Conservation (phyloP, 1,139 yeast species). For the Lodderomyces margitis region DNA sequence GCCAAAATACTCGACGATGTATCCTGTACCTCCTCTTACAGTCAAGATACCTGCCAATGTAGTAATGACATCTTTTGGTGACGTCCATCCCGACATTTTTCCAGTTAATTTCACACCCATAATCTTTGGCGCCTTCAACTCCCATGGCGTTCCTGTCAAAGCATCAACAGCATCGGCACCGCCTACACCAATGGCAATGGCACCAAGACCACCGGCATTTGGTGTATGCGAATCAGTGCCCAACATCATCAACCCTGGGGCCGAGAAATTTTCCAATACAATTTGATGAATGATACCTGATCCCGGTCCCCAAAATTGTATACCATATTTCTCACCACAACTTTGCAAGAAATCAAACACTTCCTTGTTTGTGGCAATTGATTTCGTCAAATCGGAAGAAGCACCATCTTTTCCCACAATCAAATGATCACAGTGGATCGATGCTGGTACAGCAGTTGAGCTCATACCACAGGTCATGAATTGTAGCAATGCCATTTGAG, state of each 20-base stretch:
- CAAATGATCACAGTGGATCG: conserved; percentile 96
- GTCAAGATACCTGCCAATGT: conserved; percentile 86
- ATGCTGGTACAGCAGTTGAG: conserved; percentile 85
- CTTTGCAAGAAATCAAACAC: conserved; percentile 90
- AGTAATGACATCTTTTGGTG: conserved; percentile 95
- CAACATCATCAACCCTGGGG: conserved; percentile 93
- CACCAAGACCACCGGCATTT: conserved; percentile 97
- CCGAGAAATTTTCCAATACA: conserved; percentile 90
- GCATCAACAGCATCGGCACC: conserved; percentile 99
- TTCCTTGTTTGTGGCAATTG: conserved; percentile 84
- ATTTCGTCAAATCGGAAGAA: conserved; percentile 64
- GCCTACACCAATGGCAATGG: conserved; percentile 97
- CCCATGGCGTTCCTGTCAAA: conserved; percentile 98
- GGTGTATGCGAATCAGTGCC: conserved; percentile 99
- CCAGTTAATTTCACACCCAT: conserved; percentile 93
- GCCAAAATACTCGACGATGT: conserved; percentile 92
- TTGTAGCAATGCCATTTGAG: conserved; percentile 95
- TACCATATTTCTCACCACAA: conserved; percentile 90
- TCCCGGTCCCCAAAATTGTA: conserved; percentile 99
- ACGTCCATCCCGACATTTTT: conserved; percentile 81
- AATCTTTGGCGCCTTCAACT: conserved; percentile 91
- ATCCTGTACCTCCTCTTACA: conserved; percentile 98
- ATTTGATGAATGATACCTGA: conserved; percentile 98
- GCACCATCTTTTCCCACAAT: conserved; percentile 96
- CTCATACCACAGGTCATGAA: conserved; percentile 95